phyloP scores from a whole-genome alignment of 2,329 filamentous ascomycete species.

The Emergomyces orientalis region DNA sequence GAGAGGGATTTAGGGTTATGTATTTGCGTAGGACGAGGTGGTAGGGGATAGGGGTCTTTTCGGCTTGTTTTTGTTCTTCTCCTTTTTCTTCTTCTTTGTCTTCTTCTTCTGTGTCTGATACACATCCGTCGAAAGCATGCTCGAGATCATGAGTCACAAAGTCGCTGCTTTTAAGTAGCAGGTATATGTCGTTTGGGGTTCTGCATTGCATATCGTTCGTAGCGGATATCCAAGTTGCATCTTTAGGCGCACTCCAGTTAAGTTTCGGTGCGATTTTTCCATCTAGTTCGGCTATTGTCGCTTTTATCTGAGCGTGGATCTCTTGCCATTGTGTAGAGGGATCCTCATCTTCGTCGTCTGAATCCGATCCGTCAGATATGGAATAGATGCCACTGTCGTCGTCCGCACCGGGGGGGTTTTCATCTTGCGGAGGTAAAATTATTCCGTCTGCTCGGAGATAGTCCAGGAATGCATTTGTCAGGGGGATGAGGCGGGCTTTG shows the following conservation, averaged over 20 bases:
- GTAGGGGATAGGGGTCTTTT: conserved; percentile 50
- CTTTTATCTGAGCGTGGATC: conserved; percentile 66
- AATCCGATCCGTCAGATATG: conserved; percentile 49
- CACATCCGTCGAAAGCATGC: conserved; percentile 76
- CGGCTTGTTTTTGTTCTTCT: background rate
- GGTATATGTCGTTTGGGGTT: conserved; percentile 80
- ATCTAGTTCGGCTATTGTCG: conserved; percentile 69
- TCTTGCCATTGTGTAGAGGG: conserved; percentile 53
- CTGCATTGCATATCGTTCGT: conserved; percentile 90
- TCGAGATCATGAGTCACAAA: conserved; percentile 92
- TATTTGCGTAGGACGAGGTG: conserved; percentile 80
- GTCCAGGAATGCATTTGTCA: conserved; percentile 64
- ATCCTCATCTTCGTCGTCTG: conserved; percentile 50
- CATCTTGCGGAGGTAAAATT: conserved; percentile 53
- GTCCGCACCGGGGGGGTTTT: conserved; percentile 28
- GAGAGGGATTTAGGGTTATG: conserved; percentile 76
- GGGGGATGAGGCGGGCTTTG: conserved; percentile 73
- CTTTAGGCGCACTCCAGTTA: conserved; percentile 96
- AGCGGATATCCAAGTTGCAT: conserved; percentile 81
- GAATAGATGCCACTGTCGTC: conserved; percentile 53
- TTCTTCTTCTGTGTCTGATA: conserved; percentile 22
- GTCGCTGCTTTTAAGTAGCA: conserved; percentile 86
- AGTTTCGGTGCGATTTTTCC: conserved; percentile 85
- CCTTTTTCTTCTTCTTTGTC: background rate
- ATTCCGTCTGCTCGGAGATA: conserved; percentile 93